Conservation (phyloP, 108 stramenopile genomes). For the Cyclostephanos tholiformis region DNA sequence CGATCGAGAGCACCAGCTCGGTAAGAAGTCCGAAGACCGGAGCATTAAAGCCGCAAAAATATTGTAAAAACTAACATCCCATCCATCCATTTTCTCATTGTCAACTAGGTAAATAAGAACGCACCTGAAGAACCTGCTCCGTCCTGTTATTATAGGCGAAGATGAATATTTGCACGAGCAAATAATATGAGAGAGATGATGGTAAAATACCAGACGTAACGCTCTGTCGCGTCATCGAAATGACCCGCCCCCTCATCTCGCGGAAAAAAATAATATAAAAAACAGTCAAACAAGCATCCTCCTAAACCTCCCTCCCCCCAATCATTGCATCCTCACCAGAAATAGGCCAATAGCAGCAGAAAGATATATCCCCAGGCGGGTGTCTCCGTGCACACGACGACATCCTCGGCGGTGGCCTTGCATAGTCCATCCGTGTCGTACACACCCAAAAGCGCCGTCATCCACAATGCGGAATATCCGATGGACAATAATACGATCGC, state of each 20-base stretch:
- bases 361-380: constrained; percentile 36
- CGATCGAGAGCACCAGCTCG: constrained; percentile 55
- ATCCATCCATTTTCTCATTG: background rate
- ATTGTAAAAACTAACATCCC: background rate
- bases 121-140: constrained; percentile 41
- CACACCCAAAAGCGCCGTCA: constrained; percentile 43
- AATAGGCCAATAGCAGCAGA: constrained; percentile 38
- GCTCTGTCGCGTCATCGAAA: too few relatives aligned
- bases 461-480: constrained; percentile 72
- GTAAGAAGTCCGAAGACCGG: background rate
- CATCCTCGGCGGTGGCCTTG: background rate
- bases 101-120: background rate
- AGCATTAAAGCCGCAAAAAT: background rate
- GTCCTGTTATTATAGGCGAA: constrained; percentile 23
- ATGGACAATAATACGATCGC: constrained; percentile 52
- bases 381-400: constrained; percentile 9
- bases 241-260: too few relatives aligned
- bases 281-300: background rate
- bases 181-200: background rate
- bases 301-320: background rate
- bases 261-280: too few relatives aligned
- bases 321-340: constrained; percentile 18
- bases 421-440: constrained; percentile 15
- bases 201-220: background rate
- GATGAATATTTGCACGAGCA: background rate